Evolutionary conservation across 2,329 filamentous ascomycete genomes (phyloP).

Genomic region (Alternaria burnsii): DNA sequence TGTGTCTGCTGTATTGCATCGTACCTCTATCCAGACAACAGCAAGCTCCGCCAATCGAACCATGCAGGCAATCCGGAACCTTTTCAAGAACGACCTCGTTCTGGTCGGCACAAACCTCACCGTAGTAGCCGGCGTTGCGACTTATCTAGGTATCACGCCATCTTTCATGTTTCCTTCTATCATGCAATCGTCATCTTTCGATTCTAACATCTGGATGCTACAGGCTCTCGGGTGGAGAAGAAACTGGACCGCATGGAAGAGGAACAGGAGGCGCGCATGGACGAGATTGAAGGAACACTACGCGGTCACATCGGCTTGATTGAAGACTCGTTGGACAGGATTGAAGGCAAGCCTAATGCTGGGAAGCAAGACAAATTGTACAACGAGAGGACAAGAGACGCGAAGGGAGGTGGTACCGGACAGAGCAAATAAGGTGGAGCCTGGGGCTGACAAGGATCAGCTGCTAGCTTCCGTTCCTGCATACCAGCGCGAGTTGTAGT

Average conservation of each 20-base stretch:
- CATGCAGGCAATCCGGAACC: constrained; percentile 17
- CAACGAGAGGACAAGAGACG: constrained; percentile 14
- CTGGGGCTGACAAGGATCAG: constrained; percentile 22
- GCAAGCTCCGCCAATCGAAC: not conserved
- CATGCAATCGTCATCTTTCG: not conserved
- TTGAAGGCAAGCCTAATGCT: constrained; percentile 52
- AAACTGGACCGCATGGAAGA: constrained; percentile 53
- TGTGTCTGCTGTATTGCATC: not conserved
- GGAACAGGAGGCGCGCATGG: constrained; percentile 58
- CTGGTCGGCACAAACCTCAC: constrained; percentile 17
- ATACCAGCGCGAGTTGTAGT: not conserved
- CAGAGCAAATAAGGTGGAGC: not conserved
- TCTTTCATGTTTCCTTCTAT: not conserved
- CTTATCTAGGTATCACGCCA: constrained; percentile 8
- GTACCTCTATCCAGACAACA: not conserved
- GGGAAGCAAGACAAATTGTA: constrained; percentile 50
- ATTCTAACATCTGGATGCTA: not conserved
- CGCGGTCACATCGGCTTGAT: constrained; percentile 58
- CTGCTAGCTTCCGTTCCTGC: constrained; percentile 10
- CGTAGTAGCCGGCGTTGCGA: constrained; percentile 17
- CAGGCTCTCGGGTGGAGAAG: constrained; percentile 19
- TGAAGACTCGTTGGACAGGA: constrained; percentile 55
- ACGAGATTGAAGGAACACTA: constrained; percentile 58
- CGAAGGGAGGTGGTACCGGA: constrained; percentile 9
- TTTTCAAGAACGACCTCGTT: constrained; percentile 20